Evolutionary conservation across 305 asterid species (phyloP).

Genomic region (Rubia balearica): DNA sequence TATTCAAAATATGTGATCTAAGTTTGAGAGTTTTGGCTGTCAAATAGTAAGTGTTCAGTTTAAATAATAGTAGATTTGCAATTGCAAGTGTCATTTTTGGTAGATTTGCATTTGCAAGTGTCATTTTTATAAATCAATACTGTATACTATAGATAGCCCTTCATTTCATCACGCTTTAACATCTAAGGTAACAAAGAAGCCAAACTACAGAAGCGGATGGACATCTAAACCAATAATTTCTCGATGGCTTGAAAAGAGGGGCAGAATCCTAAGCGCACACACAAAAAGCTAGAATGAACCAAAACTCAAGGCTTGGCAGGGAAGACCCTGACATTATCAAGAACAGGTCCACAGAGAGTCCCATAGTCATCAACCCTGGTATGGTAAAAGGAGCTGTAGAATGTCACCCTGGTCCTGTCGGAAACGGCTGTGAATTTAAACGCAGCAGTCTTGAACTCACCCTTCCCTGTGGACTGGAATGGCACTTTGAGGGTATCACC

Average conservation of each 20-base stretch:
- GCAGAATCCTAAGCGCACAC: slow-evolving; percentile 20
- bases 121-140: too few relatives aligned
- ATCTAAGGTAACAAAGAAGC: too few relatives aligned
- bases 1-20: too few relatives aligned
- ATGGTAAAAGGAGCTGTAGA: slow-evolving; percentile 42
- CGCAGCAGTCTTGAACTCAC: slow-evolving; percentile 22
- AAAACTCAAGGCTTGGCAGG: slow-evolving; percentile 24
- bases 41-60: too few relatives aligned
- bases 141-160: background rate
- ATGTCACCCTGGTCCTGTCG: slow-evolving; percentile 31
- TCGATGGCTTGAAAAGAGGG: background rate
- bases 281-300: background rate
- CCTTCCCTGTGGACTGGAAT: slow-evolving; percentile 30
- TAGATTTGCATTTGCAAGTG: too few relatives aligned
- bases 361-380: slow-evolving; percentile 44
- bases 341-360: slow-evolving; percentile 77
- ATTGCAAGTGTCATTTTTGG: too few relatives aligned
- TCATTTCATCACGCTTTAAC: background rate
- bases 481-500: slow-evolving; percentile 28
- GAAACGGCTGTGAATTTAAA: slow-evolving; percentile 31
- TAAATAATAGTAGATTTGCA: too few relatives aligned
- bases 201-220: background rate
- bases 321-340: slow-evolving; percentile 55
- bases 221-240: background rate
- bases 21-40: too few relatives aligned